phyloP scores from a whole-genome alignment of 306 rosid species.

The Calophaca sinica region DNA sequence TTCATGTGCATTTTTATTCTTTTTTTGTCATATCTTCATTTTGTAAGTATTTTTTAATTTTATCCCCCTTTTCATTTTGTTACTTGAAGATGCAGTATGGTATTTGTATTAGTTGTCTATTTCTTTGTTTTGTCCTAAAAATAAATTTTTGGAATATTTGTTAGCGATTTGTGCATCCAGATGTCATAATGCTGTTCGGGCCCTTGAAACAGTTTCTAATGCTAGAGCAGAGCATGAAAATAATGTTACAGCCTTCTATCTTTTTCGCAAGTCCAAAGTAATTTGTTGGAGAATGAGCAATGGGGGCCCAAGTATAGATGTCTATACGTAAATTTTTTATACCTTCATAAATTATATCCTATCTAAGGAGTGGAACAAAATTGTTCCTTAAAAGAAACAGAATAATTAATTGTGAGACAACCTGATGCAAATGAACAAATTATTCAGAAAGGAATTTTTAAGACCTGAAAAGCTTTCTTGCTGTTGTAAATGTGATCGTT shows the following conservation, averaged over 20 bases:
- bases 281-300: slow-evolving; percentile 20
- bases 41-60: slow-evolving; percentile 28
- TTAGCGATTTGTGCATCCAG: not conserved
- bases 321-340: slow-evolving; percentile 1
- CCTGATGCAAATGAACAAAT: slow-evolving; percentile 11
- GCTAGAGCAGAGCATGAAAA: not conserved
- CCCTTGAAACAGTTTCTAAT: slow-evolving; percentile 7
- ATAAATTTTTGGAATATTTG: slow-evolving; percentile 3
- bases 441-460: not conserved
- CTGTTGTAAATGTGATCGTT: slow-evolving; percentile 14
- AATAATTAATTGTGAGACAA: not conserved
- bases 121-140: not conserved
- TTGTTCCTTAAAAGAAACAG: not conserved
- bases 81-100: slow-evolving; percentile 6
- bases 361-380: not conserved
- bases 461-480: slow-evolving; percentile 20
- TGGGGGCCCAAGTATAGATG: slow-evolving; percentile 4
- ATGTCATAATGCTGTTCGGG: slow-evolving; percentile 17
- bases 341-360: not conserved
- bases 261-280: not conserved
- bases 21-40: not conserved
- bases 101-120: slow-evolving; percentile 4
- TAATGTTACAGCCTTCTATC: not conserved
- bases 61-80: not conserved
- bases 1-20: not conserved